Evolutionary conservation across 2,329 filamentous ascomycete species (phyloP), one percentile per base, ranked within the genome.

Genomic region (Colletotrichum eremochloae): DNA sequence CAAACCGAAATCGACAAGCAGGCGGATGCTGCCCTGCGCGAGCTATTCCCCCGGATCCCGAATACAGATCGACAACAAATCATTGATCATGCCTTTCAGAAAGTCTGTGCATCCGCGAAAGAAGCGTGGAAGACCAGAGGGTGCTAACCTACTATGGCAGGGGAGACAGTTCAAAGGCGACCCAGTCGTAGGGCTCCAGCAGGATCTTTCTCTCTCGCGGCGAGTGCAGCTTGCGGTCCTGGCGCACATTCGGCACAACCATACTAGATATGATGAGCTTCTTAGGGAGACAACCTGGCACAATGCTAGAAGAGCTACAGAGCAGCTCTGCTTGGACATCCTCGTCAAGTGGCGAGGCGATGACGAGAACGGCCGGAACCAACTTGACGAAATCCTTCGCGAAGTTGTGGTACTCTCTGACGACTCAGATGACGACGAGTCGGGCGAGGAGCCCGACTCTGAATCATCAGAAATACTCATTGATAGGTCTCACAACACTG

Each of bases 301-400:
- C 63, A 89, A 89, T 76, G 89, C 90, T 64, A 85, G 90, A 74
- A 91, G 87, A 80, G 86, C 86, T 52, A 89, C 92, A 56, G 89
- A 92, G 76, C 80, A 85, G 42, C 82, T 90, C 18, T 92, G 90
- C 74, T 82, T 92, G 57, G 90, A 92, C 75, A 84, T 90, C 65
- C 87, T 92, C 79, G 87, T 92, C 84, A 92, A 92, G 87, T 92
- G 90, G 90, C 90, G 90, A 82, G 90, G 90, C 67, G 90, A 92
- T 76, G 90, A 92, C 79, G 90, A 92, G 78, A 92, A 87, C 24
- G 90, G 90, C 36, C 88, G 90, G 61, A 90, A 92, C 76, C 89
- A 92, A 78, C 84, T 92, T 20, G 90, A 92, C 71, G 90, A 92
- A 77, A 91, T 92, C 69, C 82, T 92, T 44, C 86, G 89, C 63